phyloP scores from a whole-genome alignment of 2,329 filamentous ascomycete species.

The Dryadomyces sulphureus region DNA sequence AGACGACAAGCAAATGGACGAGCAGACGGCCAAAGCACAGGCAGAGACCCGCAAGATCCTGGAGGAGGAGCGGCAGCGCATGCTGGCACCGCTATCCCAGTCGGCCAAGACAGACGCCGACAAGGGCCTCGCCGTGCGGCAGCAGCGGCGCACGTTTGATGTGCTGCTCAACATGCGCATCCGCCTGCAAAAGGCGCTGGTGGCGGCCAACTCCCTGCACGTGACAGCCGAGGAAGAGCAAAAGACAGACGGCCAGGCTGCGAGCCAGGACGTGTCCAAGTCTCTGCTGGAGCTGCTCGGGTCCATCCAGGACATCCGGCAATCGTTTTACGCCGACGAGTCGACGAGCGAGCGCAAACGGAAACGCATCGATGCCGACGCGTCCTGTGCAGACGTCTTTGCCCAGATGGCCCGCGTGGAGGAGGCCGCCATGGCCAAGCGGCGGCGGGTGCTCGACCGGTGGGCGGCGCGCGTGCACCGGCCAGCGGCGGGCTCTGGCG shows the following conservation, averaged over 20 bases:
- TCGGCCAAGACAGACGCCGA: conserved; percentile 62
- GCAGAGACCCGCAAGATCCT: conserved; percentile 53
- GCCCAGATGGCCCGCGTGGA: conserved; percentile 54
- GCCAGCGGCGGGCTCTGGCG: conserved; percentile 26
- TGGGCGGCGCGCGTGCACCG: conserved; percentile 73
- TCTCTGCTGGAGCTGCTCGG: conserved; percentile 46
- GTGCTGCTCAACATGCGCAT: conserved; percentile 81
- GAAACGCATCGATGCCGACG: conserved; percentile 28
- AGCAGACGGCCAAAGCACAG: conserved; percentile 23
- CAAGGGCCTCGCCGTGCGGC: conserved; percentile 76
- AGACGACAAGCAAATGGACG: conserved; percentile 17
- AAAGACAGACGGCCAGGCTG: conserved; percentile 20
- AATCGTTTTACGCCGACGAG: conserved; percentile 36
- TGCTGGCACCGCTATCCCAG: conserved; percentile 44
- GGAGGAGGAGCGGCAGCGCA: conserved; percentile 49
- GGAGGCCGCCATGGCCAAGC: conserved; percentile 37
- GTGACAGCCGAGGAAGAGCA: conserved; percentile 18
- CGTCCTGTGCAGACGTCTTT: conserved; percentile 54
- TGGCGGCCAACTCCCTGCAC: conserved; percentile 63
- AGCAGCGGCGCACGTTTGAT: conserved; percentile 77
- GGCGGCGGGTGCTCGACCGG: conserved; percentile 66
- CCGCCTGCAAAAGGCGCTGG: conserved; percentile 78
- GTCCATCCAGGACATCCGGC: conserved; percentile 57
- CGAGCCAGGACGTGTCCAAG: conserved; percentile 70
- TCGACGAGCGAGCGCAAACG: conserved; percentile 24